Conservation (phyloP, 208 protist genomes). For the Trichomonas vaginalis region DNA sequence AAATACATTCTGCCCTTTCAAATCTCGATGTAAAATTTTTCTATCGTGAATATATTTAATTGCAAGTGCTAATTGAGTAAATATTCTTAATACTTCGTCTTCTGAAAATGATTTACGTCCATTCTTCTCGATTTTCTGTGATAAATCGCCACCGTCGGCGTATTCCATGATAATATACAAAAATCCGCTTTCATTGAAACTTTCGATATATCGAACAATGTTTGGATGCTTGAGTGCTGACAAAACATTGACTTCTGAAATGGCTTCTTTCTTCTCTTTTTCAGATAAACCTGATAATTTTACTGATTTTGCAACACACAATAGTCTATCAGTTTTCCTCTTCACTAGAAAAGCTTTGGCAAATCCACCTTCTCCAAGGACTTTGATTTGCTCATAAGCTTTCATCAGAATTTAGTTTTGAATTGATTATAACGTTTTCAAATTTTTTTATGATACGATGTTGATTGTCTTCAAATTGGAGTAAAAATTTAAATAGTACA, state of each 20-base stretch:
- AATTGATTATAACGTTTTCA: neutral
- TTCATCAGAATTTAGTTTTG: neutral
- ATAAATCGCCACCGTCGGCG: conserved; percentile 31
- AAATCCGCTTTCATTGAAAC: conserved; percentile 15
- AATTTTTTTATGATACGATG: too few relatives aligned
- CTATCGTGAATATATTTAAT: conserved; percentile 20
- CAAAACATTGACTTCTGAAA: conserved; percentile 10
- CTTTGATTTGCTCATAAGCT: conserved; percentile 20
- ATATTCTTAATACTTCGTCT: neutral
- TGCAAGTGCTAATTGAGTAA: neutral
- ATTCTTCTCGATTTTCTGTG: conserved; percentile 7
- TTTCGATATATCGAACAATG: neutral
- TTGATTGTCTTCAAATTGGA: too few relatives aligned
- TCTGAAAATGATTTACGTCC: neutral
- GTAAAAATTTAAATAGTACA: too few relatives aligned
- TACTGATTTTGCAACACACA: conserved; percentile 20
- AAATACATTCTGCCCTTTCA: conserved; percentile 65
- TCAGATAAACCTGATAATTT: neutral
- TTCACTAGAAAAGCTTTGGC: conserved; percentile 12
- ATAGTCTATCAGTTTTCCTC: neutral
- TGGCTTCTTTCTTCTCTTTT: conserved; percentile 19
- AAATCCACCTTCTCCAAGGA: conserved; percentile 21
- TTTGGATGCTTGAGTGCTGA: neutral
- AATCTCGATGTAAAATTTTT: conserved; percentile 41
- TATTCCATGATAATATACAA: conserved; percentile 31